phyloP scores from a whole-genome alignment of 148 eudicot species.

The Fallopia convolvulus region DNA sequence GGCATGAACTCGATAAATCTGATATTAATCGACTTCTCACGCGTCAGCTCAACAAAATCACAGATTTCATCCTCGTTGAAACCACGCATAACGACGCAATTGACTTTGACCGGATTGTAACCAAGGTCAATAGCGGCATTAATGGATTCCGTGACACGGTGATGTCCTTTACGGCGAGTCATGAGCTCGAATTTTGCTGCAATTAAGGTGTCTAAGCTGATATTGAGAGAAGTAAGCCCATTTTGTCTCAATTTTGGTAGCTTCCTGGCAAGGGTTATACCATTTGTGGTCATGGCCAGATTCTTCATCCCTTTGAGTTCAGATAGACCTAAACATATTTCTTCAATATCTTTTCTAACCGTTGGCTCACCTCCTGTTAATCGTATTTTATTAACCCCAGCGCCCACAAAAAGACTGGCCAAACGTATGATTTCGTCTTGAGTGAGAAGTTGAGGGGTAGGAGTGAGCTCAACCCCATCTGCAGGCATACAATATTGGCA shows the following conservation, averaged over 20 bases:
- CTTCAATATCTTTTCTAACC: conserved; percentile 82
- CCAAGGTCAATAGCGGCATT: conserved; percentile 55
- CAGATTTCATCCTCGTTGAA: conserved; percentile 95
- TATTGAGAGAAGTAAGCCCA: conserved; percentile 68
- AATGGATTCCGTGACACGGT: conserved; percentile 74
- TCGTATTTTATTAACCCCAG: conserved; percentile 87
- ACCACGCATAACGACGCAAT: conserved; percentile 96
- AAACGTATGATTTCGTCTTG: conserved; percentile 59
- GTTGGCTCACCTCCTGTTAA: conserved; percentile 97
- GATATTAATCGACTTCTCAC: conserved; percentile 64
- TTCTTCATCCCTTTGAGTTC: conserved; percentile 67
- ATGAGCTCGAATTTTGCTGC: conserved; percentile 83
- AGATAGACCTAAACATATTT: conserved; percentile 66
- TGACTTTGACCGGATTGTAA: conserved; percentile 87
- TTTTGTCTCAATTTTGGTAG: conserved; percentile 80
- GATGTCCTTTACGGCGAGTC: conserved; percentile 91
- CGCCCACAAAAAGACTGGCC: conserved; percentile 70
- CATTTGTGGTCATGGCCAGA: conserved; percentile 86
- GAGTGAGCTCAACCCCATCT: conserved; percentile 89
- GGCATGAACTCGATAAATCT: conserved; percentile 99
- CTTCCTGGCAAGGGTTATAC: conserved; percentile 66
- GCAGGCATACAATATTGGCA: conserved; percentile 98
- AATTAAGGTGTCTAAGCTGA: conserved; percentile 84
- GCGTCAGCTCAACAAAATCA: conserved; percentile 85
- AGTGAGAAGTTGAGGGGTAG: conserved; percentile 53